Evolutionary conservation across 495 filamentous ascomycete genomes (phyloP), one percentile per base, ranked within the genome.

Genomic region (Usnea hakonensis): DNA sequence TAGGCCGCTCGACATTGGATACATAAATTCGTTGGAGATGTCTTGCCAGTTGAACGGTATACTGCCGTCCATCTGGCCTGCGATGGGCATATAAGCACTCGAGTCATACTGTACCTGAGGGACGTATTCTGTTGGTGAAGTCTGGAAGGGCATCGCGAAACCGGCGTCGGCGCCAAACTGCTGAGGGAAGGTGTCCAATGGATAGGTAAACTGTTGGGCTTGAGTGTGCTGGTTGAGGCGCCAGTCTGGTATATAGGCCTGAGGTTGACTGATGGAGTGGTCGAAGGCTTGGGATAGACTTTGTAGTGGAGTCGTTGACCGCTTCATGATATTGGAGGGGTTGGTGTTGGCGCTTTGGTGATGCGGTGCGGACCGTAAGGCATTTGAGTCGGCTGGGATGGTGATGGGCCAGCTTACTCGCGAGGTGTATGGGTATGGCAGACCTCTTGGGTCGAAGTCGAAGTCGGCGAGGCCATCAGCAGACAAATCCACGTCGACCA

Each of bases 21-120:
- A 85, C 73, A 81, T 75, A 59, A 79, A 61, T 63, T 84, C 81
- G 35, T 80, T 71, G 60, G 85, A 83, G 65, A 91, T 85, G 69
- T 91, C 87, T 65, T 88, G 87, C 79, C 88, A 91, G 40, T 88
- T 82, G 62, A 85, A 84, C 17, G 85, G 81, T 70, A 90, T 83
- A 62, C 48, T 35, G 30, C 83, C 77, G 46, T 88, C 86, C 58
- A 85, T 79, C 16, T 81, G 76, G 46, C 83, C 83, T 11, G 87
- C 81, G 58, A 90, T 78, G 30, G 87, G 80, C 60, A 92, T 77
- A 70, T 84, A 92, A 5, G 82, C 75, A 43, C 80, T 79, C 38
- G 85, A 74, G 63, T 83, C 85, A 64, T 90, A 79, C 35, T 84
- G 75, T 35, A 78, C 81, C 66, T 89, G 85, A 19, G 87, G 76